Base-by-base conservation (phyloP, 2,329 filamentous ascomycete genomes). In the Pseudogymnoascus sp. region DNA sequence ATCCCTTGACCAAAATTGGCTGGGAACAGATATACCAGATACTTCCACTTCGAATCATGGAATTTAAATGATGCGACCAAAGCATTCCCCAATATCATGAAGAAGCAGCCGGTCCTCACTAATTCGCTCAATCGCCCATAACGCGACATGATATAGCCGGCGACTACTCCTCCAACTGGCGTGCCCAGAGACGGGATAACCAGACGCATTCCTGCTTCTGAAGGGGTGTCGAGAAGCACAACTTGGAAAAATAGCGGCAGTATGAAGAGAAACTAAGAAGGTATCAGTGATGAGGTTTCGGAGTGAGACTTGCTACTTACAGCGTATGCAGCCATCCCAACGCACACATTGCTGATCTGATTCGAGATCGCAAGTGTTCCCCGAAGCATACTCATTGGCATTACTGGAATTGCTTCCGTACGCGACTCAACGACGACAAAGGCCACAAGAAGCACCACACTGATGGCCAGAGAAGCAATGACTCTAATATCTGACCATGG, bases 221-320 rank as follows among this genome's bases (percentile, higher is more conserved):
- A 85, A 0, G 87, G 83, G 0, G 83, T 83, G 65, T 89, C 86
- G 1, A 84, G 74, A 2, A 87, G 79, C 5, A 89, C 84, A 0
- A 84, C 84, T 68, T 89, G 86, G 71, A 89, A 90, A 75, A 87
- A 90, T 4, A 90, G 76, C 0, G 88, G 88, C 0, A 87, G 80
- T 69, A 87, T 87, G 75, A 90, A 90, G 14, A 89, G 77, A 67
- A 89, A 83, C 79, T 82, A 47, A 23, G 1, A 47, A 11, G 11
- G 73, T 0, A 37, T 66, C 37, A 64, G 39, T 62, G 12, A 2
- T 4, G 5, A n/a, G 8, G 4, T 1, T 29, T 37, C 4, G n/a
- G 8, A 18, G n/a, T 26, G 29, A 14, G 40, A 34, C 2, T 29
- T 29, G 26, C 29, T 23, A 77, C 82, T 72, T 71, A 86, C 84